Percentiles rank a stretch among this genome's conserved stretches.
These are phyloP conservation scores for Patellifolia procumbens DNA, from an alignment of 179 eudicot genomes.

Conservation along the genomic window DNA sequence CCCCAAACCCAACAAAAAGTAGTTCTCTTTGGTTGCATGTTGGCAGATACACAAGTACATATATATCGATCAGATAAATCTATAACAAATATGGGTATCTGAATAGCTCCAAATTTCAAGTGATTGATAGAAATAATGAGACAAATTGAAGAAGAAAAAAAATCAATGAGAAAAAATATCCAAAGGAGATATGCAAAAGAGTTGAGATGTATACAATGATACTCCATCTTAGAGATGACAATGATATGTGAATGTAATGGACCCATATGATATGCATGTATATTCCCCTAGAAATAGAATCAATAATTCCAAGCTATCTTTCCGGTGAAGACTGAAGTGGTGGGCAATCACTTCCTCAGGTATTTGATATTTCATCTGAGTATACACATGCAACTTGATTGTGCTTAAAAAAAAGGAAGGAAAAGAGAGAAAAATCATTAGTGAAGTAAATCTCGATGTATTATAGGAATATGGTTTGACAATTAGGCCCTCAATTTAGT, in stretches of 20 bases:
- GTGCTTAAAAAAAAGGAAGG: no score
- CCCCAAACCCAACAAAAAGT: constrained; percentile 3
- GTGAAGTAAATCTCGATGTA: no score
- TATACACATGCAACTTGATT: no score
- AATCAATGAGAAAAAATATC: not conserved
- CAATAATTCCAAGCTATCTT: not conserved
- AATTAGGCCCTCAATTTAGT: no score
- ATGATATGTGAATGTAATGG: not conserved
- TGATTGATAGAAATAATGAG: constrained; percentile 8
- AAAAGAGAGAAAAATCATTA: no score
- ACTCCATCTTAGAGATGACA: not conserved
- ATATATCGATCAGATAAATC: not conserved
- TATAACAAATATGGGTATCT: not conserved
- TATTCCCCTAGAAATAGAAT: not conserved
- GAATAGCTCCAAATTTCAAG: constrained; percentile 7
- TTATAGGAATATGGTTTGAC: no score
- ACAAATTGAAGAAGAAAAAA: constrained; percentile 4
- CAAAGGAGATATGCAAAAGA: not conserved
- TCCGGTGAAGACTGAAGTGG: not conserved
- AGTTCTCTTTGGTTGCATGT: not conserved
- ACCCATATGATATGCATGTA: not conserved
- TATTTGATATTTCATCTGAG: no score
- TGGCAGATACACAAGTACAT: not conserved
- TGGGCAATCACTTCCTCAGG: not conserved
- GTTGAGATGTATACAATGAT: not conserved